phyloP scores from a whole-genome alignment of 371 early-diverging fungal genomes.

The Rhizomucor pusillus region DNA sequence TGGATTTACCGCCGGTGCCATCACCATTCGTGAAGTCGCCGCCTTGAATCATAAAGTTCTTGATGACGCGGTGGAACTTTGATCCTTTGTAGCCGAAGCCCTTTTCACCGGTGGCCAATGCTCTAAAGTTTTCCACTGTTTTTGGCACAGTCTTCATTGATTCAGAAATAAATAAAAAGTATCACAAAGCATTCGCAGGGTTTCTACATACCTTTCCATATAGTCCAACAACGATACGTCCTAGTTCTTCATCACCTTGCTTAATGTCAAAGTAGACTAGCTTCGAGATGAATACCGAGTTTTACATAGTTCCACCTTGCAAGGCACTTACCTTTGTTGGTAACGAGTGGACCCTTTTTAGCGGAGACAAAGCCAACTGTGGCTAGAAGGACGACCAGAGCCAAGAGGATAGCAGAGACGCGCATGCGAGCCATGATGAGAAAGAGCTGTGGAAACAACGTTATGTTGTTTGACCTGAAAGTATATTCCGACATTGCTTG shows the following conservation, averaged over 20 bases:
- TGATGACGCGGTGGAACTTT: slow-evolving; percentile 90
- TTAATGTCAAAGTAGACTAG: slow-evolving; percentile 88
- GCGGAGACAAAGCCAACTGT: slow-evolving; percentile 40
- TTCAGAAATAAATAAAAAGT: neutral
- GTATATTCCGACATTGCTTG: no score
- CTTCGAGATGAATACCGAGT: neutral
- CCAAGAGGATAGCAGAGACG: slow-evolving; percentile 28
- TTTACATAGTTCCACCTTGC: no score
- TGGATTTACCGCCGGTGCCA: slow-evolving; percentile 96
- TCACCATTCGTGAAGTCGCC: slow-evolving; percentile 81
- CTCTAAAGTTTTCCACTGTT: slow-evolving; percentile 90
- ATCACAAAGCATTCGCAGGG: neutral
- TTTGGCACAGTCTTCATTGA: slow-evolving; percentile 68
- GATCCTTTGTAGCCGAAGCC: slow-evolving; percentile 84
- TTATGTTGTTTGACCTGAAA: no score
- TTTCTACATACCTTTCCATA: slow-evolving; percentile 59
- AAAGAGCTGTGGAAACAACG: slow-evolving; percentile 9
- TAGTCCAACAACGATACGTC: slow-evolving; percentile 83
- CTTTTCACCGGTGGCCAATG: slow-evolving; percentile 78
- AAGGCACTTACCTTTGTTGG: slow-evolving; percentile 48
- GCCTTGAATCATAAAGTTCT: slow-evolving; percentile 85
- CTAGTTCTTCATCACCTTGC: slow-evolving; percentile 78
- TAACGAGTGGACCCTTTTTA: slow-evolving; percentile 42
- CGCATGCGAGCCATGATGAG: slow-evolving; percentile 38
- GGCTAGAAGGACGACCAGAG: slow-evolving; percentile 34